Percentiles rank a stretch among this genome's conserved stretches.
These are phyloP conservation scores for Mesotaenium endlicherianum DNA, from an alignment of 139 green algal genomes.

Conservation along the genomic window DNA sequence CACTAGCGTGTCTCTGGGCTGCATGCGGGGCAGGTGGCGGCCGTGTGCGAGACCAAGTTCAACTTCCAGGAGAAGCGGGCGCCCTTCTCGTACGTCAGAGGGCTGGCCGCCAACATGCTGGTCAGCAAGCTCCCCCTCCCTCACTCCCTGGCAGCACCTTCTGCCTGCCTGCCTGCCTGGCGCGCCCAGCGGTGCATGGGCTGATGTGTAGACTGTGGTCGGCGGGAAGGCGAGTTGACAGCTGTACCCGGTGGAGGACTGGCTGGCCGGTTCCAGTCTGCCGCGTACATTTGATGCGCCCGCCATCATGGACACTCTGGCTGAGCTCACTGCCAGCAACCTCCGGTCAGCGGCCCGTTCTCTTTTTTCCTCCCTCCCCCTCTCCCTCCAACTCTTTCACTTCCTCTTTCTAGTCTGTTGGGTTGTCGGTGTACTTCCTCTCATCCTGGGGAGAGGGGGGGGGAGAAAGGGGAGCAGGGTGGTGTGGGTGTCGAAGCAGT, in stretches of 20 bases:
- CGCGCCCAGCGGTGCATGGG: too few species aligned
- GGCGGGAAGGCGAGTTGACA: too few species aligned
- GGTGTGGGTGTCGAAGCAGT: constrained; percentile 73
- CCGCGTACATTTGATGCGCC: constrained; percentile 64
- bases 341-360: constrained; percentile 51
- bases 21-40: constrained; percentile 21
- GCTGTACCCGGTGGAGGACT: constrained; percentile 60
- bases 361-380: neutral
- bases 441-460: neutral
- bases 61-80: constrained; percentile 75
- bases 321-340: constrained; percentile 61
- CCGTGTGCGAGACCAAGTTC: constrained; percentile 65
- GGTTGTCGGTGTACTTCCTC: neutral
- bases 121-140: neutral
- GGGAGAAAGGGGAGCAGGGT: constrained; percentile 24
- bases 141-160: neutral
- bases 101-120: constrained; percentile 69
- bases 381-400: constrained; percentile 1
- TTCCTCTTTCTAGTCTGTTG: neutral
- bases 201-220: too few species aligned
- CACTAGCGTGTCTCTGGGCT: neutral
- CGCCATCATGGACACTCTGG: constrained; percentile 65
- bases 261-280: constrained; percentile 71
- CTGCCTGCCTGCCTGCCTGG: neutral
- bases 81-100: constrained; percentile 66